Percentiles rank a stretch among this genome's conserved stretches.
These are phyloP conservation scores for Lolium multiflorum DNA, from an alignment of 176 grass and related monocot genomes.

Conservation along the genomic window DNA sequence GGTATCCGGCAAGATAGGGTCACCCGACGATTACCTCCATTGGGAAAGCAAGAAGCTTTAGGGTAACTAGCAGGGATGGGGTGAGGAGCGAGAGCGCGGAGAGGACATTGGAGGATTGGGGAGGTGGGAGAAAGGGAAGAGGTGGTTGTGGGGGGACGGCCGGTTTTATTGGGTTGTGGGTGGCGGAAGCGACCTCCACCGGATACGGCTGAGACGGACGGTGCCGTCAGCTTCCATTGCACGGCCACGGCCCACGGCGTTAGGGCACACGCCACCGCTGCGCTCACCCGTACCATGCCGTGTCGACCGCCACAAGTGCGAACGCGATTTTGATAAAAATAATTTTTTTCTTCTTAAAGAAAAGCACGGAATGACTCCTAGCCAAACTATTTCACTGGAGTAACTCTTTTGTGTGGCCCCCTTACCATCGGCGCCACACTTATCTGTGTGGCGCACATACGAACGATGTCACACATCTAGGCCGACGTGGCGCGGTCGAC, in stretches of 20 bases:
- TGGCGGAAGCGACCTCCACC: constrained; percentile 59
- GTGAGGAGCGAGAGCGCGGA: constrained; percentile 12
- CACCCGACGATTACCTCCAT: constrained; percentile 33
- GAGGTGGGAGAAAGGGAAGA: constrained; percentile 34
- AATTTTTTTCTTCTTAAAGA: no score
- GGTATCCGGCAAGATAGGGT: neutral
- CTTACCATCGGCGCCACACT: no score
- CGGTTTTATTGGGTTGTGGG: constrained; percentile 58
- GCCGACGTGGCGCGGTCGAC: no score
- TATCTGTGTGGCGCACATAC: no score
- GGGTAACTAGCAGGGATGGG: neutral
- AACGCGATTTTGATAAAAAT: no score
- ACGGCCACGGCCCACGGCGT: constrained; percentile 45
- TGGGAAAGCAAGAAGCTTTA: neutral
- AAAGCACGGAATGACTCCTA: no score
- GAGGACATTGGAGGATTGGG: constrained; percentile 26
- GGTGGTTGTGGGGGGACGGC: neutral
- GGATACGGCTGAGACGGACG: constrained; percentile 49
- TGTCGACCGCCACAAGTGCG: neutral
- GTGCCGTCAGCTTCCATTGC: constrained; percentile 36
- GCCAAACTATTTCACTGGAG: no score
- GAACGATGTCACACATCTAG: no score
- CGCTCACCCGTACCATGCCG: neutral
- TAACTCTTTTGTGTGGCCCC: no score
- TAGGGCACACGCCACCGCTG: constrained; percentile 35